A percentile compares a stretch with the other conserved stretches of the same genome.
phyloP scores from a whole-genome alignment of 1,139 yeast genomes.

The Kodamaea alishanica region DNA sequence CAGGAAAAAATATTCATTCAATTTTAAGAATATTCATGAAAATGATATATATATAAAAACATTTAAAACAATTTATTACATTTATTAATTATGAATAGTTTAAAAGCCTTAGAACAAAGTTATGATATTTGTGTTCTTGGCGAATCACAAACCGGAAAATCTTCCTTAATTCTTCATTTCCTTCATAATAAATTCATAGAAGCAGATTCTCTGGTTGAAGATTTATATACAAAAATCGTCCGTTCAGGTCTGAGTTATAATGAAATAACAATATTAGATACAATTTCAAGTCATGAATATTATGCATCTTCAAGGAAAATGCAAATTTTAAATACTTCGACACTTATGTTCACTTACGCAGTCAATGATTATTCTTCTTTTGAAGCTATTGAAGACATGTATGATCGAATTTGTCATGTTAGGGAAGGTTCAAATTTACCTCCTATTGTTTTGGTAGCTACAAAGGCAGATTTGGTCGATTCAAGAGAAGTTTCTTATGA shows the following conservation, averaged over 20 bases:
- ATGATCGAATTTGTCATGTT: constrained; percentile 17
- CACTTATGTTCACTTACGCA: constrained; percentile 32
- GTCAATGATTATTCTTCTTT: constrained; percentile 27
- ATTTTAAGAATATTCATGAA: too few relatives aligned
- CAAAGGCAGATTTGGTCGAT: constrained; percentile 28
- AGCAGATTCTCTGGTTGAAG: constrained; percentile 25
- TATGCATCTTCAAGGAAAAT: constrained; percentile 25
- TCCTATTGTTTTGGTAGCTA: constrained; percentile 31
- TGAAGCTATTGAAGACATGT: constrained; percentile 26
- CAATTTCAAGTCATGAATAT: constrained; percentile 21
- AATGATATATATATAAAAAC: too few relatives aligned
- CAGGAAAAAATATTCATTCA: background rate
- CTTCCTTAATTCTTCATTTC: constrained; percentile 26
- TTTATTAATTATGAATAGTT: constrained; percentile 9
- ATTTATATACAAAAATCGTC: constrained; percentile 29
- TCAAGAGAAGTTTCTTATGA: constrained; percentile 26
- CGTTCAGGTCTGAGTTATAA: constrained; percentile 14
- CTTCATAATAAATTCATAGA: constrained; percentile 22
- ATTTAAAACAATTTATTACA: background rate
- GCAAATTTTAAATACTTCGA: constrained; percentile 30
- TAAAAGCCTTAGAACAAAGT: constrained; percentile 21
- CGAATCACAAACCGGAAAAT: constrained; percentile 27
- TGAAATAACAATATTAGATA: constrained; percentile 31
- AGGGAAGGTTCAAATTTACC: constrained; percentile 14
- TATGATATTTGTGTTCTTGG: constrained; percentile 38